Evolutionary conservation across 768 basidiomycete species (phyloP).

Genomic region (Macrolepiota albuminosa): DNA sequence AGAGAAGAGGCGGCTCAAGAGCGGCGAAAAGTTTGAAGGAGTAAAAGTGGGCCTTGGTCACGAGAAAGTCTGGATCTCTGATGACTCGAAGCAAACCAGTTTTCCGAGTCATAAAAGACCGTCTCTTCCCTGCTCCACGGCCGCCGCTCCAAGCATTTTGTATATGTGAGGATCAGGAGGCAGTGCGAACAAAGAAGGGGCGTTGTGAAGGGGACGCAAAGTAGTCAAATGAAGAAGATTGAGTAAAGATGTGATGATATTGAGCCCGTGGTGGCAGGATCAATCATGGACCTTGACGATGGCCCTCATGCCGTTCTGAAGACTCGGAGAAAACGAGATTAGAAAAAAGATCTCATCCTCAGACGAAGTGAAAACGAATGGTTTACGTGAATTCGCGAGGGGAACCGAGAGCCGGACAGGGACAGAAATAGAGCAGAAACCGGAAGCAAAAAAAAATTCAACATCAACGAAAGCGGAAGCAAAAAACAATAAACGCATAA

Average conservation of each 20-base stretch:
- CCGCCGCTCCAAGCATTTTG: neutral
- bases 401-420: neutral
- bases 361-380: neutral
- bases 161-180: neutral
- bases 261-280: slow-evolving; percentile 11
- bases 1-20: neutral
- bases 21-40: neutral
- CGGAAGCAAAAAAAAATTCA: neutral
- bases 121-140: neutral
- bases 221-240: neutral
- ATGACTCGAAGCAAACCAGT: neutral
- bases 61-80: neutral
- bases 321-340: neutral
- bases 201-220: neutral
- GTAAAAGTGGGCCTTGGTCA: neutral
- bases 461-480: neutral
- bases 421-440: neutral
- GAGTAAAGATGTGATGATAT: slow-evolving; percentile 1
- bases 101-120: neutral
- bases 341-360: neutral
- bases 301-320: neutral
- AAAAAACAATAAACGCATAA: slow-evolving; percentile 1
- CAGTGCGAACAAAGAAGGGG: neutral
- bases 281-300: slow-evolving; percentile 7
- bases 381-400: neutral